These are phyloP conservation scores for Chaetomium olivaceum DNA, from an alignment of 2,329 filamentous ascomycete genomes.

Conservation along the genomic window DNA sequence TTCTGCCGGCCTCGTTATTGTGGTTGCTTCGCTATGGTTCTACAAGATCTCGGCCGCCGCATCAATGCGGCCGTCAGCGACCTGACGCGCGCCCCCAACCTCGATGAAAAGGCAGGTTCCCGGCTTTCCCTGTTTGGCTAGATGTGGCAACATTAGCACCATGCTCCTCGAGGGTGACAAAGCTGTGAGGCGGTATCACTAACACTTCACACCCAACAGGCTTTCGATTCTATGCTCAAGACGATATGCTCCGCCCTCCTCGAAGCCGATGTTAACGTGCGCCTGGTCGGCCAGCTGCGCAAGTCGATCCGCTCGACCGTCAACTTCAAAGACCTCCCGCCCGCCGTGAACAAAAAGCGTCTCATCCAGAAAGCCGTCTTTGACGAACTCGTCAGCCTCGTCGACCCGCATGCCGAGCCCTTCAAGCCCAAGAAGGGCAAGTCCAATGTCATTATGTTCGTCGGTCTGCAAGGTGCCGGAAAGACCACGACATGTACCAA, in stretches of 20 bases:
- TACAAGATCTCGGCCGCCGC: conserved; percentile 97
- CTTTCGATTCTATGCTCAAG: conserved; percentile 97
- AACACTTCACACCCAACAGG: conserved; percentile 52
- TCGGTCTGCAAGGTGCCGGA: conserved; percentile 93
- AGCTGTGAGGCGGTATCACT: conserved; percentile 32
- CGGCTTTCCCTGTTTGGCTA: not conserved
- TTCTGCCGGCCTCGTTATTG: conserved; percentile 20
- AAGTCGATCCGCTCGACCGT: conserved; percentile 89
- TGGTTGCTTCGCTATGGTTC: conserved; percentile 71
- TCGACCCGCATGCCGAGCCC: conserved; percentile 91
- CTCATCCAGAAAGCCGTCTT: conserved; percentile 98
- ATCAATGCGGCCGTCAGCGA: conserved; percentile 96
- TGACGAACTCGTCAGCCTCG: conserved; percentile 91
- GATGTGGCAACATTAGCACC: not conserved
- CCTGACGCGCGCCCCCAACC: conserved; percentile 85
- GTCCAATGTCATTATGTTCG: conserved; percentile 98
- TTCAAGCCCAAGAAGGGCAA: conserved; percentile 98
- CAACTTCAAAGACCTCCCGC: conserved; percentile 90
- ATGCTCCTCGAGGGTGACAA: not conserved
- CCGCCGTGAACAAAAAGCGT: conserved; percentile 96
- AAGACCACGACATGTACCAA: conserved; percentile 99
- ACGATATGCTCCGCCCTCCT: conserved; percentile 95
- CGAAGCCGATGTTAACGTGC: conserved; percentile 96
- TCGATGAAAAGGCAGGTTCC: conserved; percentile 82
- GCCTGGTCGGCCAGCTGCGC: conserved; percentile 84